A percentile compares a stretch with the other conserved stretches of the same genome.
Conservation (phyloP, 192 early-diverging fungal genomes). For the Coemansia sp. region DNA sequence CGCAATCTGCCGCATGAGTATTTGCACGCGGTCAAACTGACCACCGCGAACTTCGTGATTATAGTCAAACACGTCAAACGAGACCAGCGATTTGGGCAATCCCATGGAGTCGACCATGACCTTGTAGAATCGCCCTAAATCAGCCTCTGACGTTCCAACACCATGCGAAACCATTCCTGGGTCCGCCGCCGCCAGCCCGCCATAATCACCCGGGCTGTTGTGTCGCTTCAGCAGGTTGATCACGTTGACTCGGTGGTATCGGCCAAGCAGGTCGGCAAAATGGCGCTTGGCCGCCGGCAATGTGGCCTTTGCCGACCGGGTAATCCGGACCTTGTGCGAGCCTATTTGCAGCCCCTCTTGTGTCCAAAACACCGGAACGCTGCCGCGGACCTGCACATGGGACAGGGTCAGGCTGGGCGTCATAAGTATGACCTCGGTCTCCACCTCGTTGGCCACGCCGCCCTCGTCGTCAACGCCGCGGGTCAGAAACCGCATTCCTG, state of each 20-base stretch:
- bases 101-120: slow-evolving; percentile 50
- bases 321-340: slow-evolving; percentile 81
- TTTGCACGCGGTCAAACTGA: slow-evolving; percentile 69
- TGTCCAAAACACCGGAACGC: slow-evolving; percentile 95
- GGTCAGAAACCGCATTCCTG: slow-evolving; percentile 91
- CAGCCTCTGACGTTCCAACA: slow-evolving; percentile 54
- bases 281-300: slow-evolving; percentile 77
- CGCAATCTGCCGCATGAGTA: slow-evolving; percentile 57
- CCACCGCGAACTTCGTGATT: slow-evolving; percentile 75
- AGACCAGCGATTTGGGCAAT: slow-evolving; percentile 47
- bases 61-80: slow-evolving; percentile 81
- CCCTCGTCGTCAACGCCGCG: slow-evolving; percentile 97
- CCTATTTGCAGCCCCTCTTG: slow-evolving; percentile 84
- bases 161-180: slow-evolving; percentile 13
- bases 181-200: slow-evolving; percentile 9
- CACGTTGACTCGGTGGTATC: slow-evolving; percentile 74
- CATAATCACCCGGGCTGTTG: slow-evolving; percentile 24
- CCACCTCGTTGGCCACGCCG: slow-evolving; percentile 97
- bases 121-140: slow-evolving; percentile 68
- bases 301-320: slow-evolving; percentile 77
- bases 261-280: slow-evolving; percentile 67
- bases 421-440: slow-evolving; percentile 85
- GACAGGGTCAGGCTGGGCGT: slow-evolving; percentile 59
- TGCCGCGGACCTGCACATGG: slow-evolving; percentile 84
- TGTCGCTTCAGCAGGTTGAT: slow-evolving; percentile 77